Evolutionary conservation across 768 basidiomycete genomes (phyloP), one percentile per base, ranked within the genome.

Genomic region (Lentinus tigrinus): DNA sequence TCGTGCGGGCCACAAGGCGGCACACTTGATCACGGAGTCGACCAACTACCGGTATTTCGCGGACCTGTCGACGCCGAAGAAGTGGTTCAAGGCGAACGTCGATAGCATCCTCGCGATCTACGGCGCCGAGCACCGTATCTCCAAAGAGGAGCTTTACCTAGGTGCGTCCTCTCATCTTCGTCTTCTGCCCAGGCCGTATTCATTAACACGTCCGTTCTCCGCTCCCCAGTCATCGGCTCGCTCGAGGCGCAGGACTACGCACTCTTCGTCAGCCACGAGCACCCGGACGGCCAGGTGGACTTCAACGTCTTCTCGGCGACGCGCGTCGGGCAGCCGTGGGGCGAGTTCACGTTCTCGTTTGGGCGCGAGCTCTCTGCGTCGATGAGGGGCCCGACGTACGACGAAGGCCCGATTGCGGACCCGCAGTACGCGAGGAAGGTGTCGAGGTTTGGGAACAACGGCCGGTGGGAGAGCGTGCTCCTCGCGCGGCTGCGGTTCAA

Each of bases 41-140:
- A 87, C 85, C 27, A 75, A 84, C 59, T 89, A 89, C 69, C 79
- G 78, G 17, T 91, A 87, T 63, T 77, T 91, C 60, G 81, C 85
- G 54, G 77, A 79, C 39, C 63, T 89, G 46, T 80, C 83, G 6
- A 81, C 84, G 10, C 83, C 90, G 0, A 86, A 83, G 65, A 79
- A 74, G 57, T 94, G 91, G 88, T 88, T 94, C 71, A 81, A 80
- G 56, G 78, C 80, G 4, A 87, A 93, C 63, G 81, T 85, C 24
- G 81, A 89, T 56, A 67, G 74, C 21, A 85, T 94, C 61, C 64
- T 91, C 72, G 69, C 80, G 42, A 69, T 81, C 17, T 91, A 81
- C 68, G 82, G 72, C 9, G 61, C 60, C 13, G 64, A 71, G 42
- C 74, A 77, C 52, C 60, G 61, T 24, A 62, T 77, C 24, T 67